Percentiles rank a stretch among this genome's conserved stretches.
Conservation (phyloP, 495 filamentous ascomycete species). For the Aspergillus ostianus region DNA sequence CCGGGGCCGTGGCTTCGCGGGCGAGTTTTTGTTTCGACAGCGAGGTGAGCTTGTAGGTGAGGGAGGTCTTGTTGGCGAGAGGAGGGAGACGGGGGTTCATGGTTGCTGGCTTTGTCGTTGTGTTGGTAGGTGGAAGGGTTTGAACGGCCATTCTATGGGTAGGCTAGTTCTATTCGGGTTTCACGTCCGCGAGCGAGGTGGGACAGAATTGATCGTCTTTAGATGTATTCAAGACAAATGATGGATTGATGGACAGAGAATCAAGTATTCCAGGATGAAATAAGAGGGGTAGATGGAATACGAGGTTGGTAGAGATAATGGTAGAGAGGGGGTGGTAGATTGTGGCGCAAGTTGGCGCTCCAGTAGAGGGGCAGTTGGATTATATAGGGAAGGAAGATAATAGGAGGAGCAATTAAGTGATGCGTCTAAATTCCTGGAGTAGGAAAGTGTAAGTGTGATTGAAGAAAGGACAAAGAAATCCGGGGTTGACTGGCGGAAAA, state of each 20-base stretch:
- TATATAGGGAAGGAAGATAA: not conserved
- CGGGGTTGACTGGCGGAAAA: not conserved
- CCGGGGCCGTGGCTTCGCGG: conserved; percentile 40
- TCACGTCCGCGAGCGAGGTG: not conserved
- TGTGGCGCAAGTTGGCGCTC: not conserved
- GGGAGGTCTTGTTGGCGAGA: conserved; percentile 41
- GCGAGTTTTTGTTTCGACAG: conserved; percentile 43
- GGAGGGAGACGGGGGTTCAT: conserved; percentile 44
- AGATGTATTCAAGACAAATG: not conserved
- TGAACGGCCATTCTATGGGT: conserved; percentile 18
- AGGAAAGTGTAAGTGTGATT: not conserved
- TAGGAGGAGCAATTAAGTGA: not conserved
- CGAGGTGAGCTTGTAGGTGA: conserved; percentile 43
- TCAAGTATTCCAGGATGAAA: not conserved
- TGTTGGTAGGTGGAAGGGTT: not conserved
- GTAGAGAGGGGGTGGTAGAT: not conserved
- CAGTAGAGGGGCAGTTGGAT: not conserved
- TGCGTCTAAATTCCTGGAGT: not conserved
- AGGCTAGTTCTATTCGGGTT: not conserved
- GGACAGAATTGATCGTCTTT: not conserved
- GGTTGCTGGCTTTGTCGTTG: conserved; percentile 15
- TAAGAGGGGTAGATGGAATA: conserved; percentile 3
- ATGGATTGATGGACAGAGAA: too few relatives aligned
- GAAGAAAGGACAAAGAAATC: not conserved
- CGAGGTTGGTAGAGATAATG: not conserved